phyloP scores from a whole-genome alignment of 169 alveolate species.

The Fabrea salina region DNA sequence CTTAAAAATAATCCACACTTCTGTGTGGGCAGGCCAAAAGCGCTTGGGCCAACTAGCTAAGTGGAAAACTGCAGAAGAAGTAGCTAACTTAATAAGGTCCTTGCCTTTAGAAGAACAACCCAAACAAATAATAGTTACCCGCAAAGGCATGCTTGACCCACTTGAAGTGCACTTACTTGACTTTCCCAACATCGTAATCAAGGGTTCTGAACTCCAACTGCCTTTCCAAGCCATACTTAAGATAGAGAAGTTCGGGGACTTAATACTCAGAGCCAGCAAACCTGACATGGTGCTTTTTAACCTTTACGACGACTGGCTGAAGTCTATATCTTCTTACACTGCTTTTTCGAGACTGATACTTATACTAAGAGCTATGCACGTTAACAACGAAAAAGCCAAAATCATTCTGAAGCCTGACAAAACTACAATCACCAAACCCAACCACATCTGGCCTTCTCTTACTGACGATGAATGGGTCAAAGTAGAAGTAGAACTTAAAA shows the following conservation, averaged over 20 bases:
- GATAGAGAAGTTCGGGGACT: conserved; percentile 98
- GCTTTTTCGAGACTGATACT: conserved; percentile 97
- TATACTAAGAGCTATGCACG: conserved; percentile 97
- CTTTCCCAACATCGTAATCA: conserved; percentile 99
- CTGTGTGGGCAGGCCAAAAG: conserved; percentile 99
- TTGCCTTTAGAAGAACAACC: conserved; percentile 99
- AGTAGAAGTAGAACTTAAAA: conserved; percentile 98
- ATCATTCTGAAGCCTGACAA: conserved; percentile 96
- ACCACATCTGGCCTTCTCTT: conserved; percentile 99
- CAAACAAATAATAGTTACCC: conserved; percentile 98
- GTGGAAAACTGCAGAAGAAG: conserved; percentile 99
- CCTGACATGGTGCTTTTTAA: conserved; percentile 99
- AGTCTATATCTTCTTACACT: conserved; percentile 96
- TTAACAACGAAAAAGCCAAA: conserved; percentile 98
- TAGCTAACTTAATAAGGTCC: conserved; percentile 99
- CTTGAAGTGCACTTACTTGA: conserved; percentile 99
- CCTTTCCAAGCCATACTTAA: conserved; percentile 99
- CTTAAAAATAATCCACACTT: conserved; percentile 99
- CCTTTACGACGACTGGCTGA: conserved; percentile 99
- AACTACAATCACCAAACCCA: conserved; percentile 97
- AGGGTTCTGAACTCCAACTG: conserved; percentile 97
- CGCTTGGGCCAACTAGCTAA: conserved; percentile 99
- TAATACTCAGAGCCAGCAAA: conserved; percentile 98
- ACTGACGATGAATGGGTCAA: conserved; percentile 99
- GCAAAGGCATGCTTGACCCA: conserved; percentile 99